Evolutionary conservation across 202 grass and related monocot species (phyloP).

Genomic region (Musa balbisiana): DNA sequence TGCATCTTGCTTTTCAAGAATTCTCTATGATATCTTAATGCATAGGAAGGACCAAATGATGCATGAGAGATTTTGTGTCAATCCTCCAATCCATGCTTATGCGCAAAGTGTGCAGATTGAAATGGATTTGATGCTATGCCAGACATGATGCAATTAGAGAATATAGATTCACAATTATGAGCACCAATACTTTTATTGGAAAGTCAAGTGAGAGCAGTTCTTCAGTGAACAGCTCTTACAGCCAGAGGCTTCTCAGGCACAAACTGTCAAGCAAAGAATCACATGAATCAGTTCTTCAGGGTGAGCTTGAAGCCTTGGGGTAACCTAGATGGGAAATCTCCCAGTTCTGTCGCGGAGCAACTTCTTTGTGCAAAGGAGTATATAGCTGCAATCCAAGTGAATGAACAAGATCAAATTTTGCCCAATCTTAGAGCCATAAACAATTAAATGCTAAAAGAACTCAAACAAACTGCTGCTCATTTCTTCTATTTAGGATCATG

Average conservation of each 20-base stretch:
- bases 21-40: not conserved
- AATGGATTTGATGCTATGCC: no score
- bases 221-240: not conserved
- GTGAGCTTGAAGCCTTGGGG: conserved; percentile 32
- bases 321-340: conserved; percentile 70
- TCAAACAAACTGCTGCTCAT: not conserved
- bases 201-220: not conserved
- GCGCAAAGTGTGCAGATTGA: no score
- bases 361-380: conserved; percentile 65
- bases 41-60: not conserved
- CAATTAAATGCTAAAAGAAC: not conserved
- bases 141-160: no score
- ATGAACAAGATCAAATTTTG: conserved; percentile 14
- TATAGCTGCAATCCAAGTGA: conserved; percentile 46
- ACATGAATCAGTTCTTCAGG: conserved; percentile 15
- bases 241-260: not conserved
- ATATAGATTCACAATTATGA: not conserved
- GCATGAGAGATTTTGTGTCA: not conserved
- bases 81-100: no score
- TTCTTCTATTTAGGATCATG: not conserved
- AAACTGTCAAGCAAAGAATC: conserved; percentile 8
- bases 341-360: conserved; percentile 69
- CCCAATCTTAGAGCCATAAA: no score
- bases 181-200: not conserved
- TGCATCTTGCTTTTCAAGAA: not conserved